phyloP scores from a whole-genome alignment of 192 early-diverging fungal genomes.

The Phycomyces blakesleeanus region DNA sequence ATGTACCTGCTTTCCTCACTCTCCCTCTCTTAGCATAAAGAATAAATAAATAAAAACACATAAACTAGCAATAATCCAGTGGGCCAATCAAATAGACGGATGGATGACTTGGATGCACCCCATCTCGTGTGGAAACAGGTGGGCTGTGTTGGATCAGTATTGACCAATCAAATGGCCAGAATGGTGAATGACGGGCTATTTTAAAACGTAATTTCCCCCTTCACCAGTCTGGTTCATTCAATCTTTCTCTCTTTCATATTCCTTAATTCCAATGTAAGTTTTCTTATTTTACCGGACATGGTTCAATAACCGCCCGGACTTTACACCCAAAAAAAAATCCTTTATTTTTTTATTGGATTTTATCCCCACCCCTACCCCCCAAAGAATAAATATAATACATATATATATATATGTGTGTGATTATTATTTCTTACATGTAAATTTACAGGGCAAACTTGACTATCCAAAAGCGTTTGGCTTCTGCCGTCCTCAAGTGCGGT shows the following conservation, averaged over 20 bases:
- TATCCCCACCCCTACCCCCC: no score
- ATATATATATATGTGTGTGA: neutral
- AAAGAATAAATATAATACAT: neutral
- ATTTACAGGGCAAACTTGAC: slow-evolving; percentile 64
- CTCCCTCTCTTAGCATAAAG: no score
- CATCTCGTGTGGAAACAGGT: neutral
- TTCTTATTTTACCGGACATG: neutral
- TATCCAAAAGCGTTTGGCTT: slow-evolving; percentile 94
- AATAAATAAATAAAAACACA: no score
- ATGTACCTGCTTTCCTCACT: neutral
- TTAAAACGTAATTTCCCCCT: neutral
- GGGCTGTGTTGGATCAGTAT: neutral
- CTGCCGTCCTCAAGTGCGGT: slow-evolving; percentile 96
- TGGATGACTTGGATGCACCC: neutral
- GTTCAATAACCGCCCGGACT: neutral
- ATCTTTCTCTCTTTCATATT: slow-evolving; percentile 2
- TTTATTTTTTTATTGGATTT: no score
- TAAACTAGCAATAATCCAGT: neutral
- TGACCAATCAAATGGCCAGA: neutral
- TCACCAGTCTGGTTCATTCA: neutral
- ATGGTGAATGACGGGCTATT: neutral
- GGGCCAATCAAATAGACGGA: slow-evolving; percentile 3
- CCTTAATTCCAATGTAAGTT: neutral
- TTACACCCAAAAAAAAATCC: neutral
- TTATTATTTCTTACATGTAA: neutral